These are phyloP conservation scores for Trypanosoma boissoni DNA, from an alignment of 208 protist genomes.

Conservation along the genomic window DNA sequence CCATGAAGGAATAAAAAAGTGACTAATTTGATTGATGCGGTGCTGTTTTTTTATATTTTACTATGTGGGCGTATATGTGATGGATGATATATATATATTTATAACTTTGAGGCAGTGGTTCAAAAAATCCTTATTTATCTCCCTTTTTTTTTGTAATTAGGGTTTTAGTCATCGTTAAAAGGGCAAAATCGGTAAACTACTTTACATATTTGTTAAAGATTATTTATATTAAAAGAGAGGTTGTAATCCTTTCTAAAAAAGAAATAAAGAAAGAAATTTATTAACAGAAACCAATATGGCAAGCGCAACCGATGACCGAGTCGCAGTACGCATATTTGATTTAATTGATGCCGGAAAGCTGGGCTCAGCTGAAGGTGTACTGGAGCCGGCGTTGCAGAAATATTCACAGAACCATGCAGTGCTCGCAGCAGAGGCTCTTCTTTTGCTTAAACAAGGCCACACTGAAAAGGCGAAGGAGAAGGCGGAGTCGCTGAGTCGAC, in stretches of 20 bases:
- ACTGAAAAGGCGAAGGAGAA: conserved; percentile 35
- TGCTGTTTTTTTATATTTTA: too few species aligned
- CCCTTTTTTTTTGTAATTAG: too few species aligned
- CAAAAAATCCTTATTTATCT: too few species aligned
- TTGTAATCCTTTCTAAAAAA: background rate
- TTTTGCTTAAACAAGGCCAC: conserved; percentile 41
- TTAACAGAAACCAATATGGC: conserved; percentile 10
- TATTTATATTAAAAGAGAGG: too few species aligned
- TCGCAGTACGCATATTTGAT: conserved; percentile 55
- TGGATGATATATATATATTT: too few species aligned
- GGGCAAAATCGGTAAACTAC: too few species aligned
- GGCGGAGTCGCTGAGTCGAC: conserved; percentile 40
- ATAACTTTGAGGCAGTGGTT: too few species aligned
- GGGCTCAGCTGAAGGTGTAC: conserved; percentile 49
- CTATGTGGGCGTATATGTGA: too few species aligned
- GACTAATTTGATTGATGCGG: too few species aligned
- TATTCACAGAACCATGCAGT: conserved; percentile 58
- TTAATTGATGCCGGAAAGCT: conserved; percentile 57
- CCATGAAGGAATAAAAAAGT: too few species aligned
- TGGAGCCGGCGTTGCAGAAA: conserved; percentile 60
- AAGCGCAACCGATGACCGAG: conserved; percentile 33
- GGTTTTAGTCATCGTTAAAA: too few species aligned
- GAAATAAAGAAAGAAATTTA: background rate
- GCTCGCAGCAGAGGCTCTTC: conserved; percentile 49
- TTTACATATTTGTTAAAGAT: too few species aligned